phyloP scores from a whole-genome alignment of 2,329 filamentous ascomycete genomes.

The Arthroderma uncinatum region DNA sequence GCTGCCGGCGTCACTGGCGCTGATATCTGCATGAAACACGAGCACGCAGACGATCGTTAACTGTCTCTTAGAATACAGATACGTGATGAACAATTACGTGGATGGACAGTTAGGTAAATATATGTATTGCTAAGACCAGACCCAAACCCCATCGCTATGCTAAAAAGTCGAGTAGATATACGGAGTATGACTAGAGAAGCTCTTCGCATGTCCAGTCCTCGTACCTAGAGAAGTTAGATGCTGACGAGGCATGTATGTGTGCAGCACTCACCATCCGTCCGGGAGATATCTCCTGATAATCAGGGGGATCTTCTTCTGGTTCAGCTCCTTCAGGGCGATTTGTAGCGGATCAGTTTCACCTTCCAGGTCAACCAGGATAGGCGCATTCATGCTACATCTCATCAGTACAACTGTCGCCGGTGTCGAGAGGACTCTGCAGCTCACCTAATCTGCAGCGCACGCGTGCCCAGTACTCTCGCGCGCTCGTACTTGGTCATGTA shows the following conservation, averaged over 20 bases:
- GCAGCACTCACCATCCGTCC: slow-evolving; percentile 68
- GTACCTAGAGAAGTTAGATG: slow-evolving; percentile 49
- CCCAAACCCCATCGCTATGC: slow-evolving; percentile 15
- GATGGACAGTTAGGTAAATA: too few species aligned
- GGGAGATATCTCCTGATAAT: slow-evolving; percentile 92
- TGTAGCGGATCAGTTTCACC: slow-evolving; percentile 95
- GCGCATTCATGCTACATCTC: slow-evolving; percentile 74
- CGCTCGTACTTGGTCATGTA: slow-evolving; percentile 99
- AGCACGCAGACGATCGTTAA: too few species aligned
- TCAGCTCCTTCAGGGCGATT: slow-evolving; percentile 93
- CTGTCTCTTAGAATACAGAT: too few species aligned
- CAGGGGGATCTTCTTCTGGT: slow-evolving; percentile 96
- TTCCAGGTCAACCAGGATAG: slow-evolving; percentile 89
- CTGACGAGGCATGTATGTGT: neutral
- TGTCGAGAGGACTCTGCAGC: slow-evolving; percentile 19
- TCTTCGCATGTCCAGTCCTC: slow-evolving; percentile 99
- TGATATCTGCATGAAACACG: too few species aligned
- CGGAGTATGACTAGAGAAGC: slow-evolving; percentile 47
- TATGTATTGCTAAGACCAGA: slow-evolving; percentile 7
- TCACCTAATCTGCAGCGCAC: slow-evolving; percentile 90
- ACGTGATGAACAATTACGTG: too few species aligned
- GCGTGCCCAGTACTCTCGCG: slow-evolving; percentile 82
- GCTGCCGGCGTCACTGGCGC: too few species aligned
- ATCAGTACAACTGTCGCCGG: neutral
- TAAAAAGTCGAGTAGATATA: neutral